Evolutionary conservation across 352 stramenopile species (phyloP), one percentile per base, ranked within the genome.

Genomic region (Peronospora destructor): DNA sequence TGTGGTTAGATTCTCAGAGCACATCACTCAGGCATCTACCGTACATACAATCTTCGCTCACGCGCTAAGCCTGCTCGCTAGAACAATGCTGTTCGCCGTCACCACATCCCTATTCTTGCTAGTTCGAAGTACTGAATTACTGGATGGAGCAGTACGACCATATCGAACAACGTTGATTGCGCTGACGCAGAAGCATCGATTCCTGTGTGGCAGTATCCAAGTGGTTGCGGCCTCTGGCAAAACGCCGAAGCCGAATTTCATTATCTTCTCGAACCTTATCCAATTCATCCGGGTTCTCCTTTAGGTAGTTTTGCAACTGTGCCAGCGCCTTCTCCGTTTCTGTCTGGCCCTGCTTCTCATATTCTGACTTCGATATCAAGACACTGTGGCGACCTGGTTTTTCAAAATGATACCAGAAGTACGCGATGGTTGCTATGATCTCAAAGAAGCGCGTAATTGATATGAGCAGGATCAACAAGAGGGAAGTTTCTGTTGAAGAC

Each of bases 381-480:
- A 51, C 60, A 43, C 64, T 82, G 58, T 92, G 77, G 6, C 68
- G 72, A 8, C 81, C 81, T 4, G 68, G 67, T 42, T 61, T 73
- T 51, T 91, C 81, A 14, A 81, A 89, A 46, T 88, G 75, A 49
- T 90, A 92, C 81, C 81, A 92, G 41, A 84, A 92, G 68, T 85
- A 92, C 30, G 73, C 59, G 6, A 74, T 69, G 9, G 65, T 80
- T 46, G 58, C 73, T 40, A 92, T 62, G 44, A 85, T 80, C 56
- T 90, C 65, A 42, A 92, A 87, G 7, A 88, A 42, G 11, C 76
- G 73, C 49, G 71, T 86, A 33, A 89, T 58, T 13, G 79, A 74
- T 29, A 84, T 76, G 1, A 90, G 38, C 33, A 86, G 44, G n/a
- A 92, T 68, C 29, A 90, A 47, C 14, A 92, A 16, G 29, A 87